phyloP scores from a whole-genome alignment of 139 green algal species.

The Diplosphaera chodatii region DNA sequence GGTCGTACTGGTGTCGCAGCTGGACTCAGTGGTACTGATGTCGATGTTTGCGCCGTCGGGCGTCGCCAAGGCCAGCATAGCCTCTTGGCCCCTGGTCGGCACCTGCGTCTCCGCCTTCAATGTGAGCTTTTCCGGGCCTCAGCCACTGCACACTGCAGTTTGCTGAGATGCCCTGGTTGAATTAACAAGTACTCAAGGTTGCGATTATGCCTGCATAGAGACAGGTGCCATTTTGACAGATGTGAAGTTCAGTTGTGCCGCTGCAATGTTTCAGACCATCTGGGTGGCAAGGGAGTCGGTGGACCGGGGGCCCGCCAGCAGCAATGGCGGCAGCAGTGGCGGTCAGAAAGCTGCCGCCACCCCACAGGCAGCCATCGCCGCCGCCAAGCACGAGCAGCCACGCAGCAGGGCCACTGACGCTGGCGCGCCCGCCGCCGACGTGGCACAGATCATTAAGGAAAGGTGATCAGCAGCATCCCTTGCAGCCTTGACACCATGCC shows the following conservation, averaged over 20 bases:
- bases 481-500: too few species aligned
- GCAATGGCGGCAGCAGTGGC: background rate
- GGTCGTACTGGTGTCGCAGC: background rate
- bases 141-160: too few species aligned
- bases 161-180: too few species aligned
- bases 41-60: slow-evolving; percentile 19
- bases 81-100: slow-evolving; percentile 30
- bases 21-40: slow-evolving; percentile 29
- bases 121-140: background rate
- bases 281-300: background rate
- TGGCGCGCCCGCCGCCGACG: too few species aligned
- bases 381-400: background rate
- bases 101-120: slow-evolving; percentile 37
- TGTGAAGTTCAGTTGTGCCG: too few species aligned
- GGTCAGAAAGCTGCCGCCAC: background rate
- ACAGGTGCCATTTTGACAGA: too few species aligned
- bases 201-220: too few species aligned
- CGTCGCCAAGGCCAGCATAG: slow-evolving; percentile 16
- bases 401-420: too few species aligned
- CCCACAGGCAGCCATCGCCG: background rate
- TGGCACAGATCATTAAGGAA: too few species aligned
- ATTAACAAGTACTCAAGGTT: too few species aligned
- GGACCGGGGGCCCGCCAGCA: background rate
- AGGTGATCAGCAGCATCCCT: too few species aligned
- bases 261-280: background rate